Evolutionary conservation across 2,329 filamentous ascomycete genomes (phyloP), one percentile per base, ranked within the genome.

Genomic region (Penicillium sp.): DNA sequence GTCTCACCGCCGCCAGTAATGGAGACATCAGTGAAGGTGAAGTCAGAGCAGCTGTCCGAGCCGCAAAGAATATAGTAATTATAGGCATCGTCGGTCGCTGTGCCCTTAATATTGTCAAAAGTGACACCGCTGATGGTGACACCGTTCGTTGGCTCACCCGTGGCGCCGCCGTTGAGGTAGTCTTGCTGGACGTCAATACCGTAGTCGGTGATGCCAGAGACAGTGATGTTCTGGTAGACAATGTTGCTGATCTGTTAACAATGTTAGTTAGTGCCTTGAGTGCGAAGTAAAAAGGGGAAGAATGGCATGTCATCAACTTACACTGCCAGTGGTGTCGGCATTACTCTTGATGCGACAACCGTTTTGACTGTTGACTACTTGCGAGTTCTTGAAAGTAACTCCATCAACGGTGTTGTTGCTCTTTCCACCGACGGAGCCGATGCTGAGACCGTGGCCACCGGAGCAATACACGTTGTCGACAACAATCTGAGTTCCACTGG

Each of bases 161-260:
- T 78, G 5, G 77, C 69, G 4, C 77, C 77, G 13, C 78, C 82
- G 64, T 84, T 84, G 57, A 81, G 67, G 65, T 84, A 84, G 67
- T 84, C 82, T 71, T 84, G 81, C 71, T 83, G 76, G 45, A 84
- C 75, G 60, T 82, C 81, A 58, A 84, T 81, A n/a, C 82, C 82
- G 66, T 83, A 83, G 62, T 78, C 77, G 35, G 73, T 69, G 62
- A 83, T 82, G 55, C 76, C 75, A 38, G 70, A 72, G 43, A 84
- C 68, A 4, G 72, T 73, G 62, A 84, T 83, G 66, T 81, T 79
- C 61, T 75, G 71, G 73, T 82, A 84, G 25, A 76, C 78, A 57
- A 84, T 72, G 61, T 79, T 77, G 54, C 72, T 67, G 22, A 80
- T 71, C 63, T 66, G 25, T 55, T 42, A n/a, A 46, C 5, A 5